phyloP scores from a whole-genome alignment of 306 rosid species.

The Fragaria nilgerrensis region DNA sequence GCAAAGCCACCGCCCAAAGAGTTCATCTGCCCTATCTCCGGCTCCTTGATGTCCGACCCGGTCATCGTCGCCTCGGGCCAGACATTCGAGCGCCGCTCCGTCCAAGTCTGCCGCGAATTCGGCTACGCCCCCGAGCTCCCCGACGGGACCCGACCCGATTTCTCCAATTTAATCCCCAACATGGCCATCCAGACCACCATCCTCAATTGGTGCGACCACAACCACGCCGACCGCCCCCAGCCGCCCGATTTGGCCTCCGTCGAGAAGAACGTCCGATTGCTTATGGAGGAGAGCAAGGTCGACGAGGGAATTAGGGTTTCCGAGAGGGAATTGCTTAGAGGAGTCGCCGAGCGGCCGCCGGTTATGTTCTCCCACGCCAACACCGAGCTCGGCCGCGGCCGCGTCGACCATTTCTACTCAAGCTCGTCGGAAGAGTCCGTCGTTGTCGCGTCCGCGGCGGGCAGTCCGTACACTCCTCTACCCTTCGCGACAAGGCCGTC shows the following conservation, averaged over 20 bases:
- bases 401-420: conserved; percentile 44
- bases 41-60: conserved; percentile 80
- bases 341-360: conserved; percentile 67
- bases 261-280: conserved; percentile 30
- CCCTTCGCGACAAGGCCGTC: conserved; percentile 73
- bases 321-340: conserved; percentile 59
- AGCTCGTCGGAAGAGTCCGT: conserved; percentile 54
- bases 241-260: conserved; percentile 54
- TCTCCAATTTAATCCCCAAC: conserved; percentile 63
- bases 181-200: conserved; percentile 57
- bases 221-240: conserved; percentile 36
- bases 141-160: conserved; percentile 75
- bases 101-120: conserved; percentile 54
- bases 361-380: conserved; percentile 71
- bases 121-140: conserved; percentile 45
- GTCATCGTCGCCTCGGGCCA: conserved; percentile 87
- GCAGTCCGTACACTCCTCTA: conserved; percentile 53
- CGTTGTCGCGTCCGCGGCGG: conserved; percentile 36
- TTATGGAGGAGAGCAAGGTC: conserved; percentile 25
- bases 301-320: conserved; percentile 50
- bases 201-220: conserved; percentile 54
- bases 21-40: conserved; percentile 64
- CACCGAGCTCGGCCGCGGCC: conserved; percentile 63
- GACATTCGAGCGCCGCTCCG: conserved; percentile 75
- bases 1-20: conserved; percentile 55